Evolutionary conservation across 495 filamentous ascomycete genomes (phyloP), one percentile per base, ranked within the genome.

Genomic region (Talaromyces adpressus): DNA sequence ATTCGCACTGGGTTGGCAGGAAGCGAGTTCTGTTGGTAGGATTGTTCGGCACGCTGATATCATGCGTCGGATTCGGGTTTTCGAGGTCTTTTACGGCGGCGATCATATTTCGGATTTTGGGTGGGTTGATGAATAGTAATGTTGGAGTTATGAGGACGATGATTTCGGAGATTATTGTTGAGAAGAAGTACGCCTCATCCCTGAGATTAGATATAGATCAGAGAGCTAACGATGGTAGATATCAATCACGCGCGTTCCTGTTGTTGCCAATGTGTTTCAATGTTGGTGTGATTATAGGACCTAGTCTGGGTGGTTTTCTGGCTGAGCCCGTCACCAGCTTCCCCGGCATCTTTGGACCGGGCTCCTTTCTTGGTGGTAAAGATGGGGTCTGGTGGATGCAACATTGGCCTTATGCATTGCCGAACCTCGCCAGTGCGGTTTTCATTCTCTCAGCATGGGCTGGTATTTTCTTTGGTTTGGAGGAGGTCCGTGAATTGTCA

Each of bases 241-340:
- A 84, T 66, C 90, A 91, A 75, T 86, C 85, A 14, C 80, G 89
- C 32, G 91, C 91, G 0, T 93, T 94, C 62, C 70, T 93, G 36
- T 74, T 94, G n/a, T 69, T 96, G 59, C 91, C 91, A 0, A 87
- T 93, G 81, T 89, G 85, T 49, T 92, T 90, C 65, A 93, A 92
- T 61, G 74, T 82, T 54, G 90, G 90, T 0, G 86, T 91, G 25
- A 88, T 93, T 59, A 78, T 88, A 47, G 87, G 85, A 4, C 84
- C 83, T 7, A 70, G 82, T 20, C 59, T 90, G 2, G 90, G 90
- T 18, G 91, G 91, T 12, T 71, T 86, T 29, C 73, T 93, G 57
- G 88, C 90, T 6, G 89, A 94, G 70, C 91, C 91, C 0, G 81
- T 85, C 1, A 77, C 77, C 3, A 87, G 78, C 41, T 82, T 87